These are phyloP conservation scores for Aspergillus novofumigatus DNA, from an alignment of 2,329 filamentous ascomycete genomes.

Conservation along the genomic window DNA sequence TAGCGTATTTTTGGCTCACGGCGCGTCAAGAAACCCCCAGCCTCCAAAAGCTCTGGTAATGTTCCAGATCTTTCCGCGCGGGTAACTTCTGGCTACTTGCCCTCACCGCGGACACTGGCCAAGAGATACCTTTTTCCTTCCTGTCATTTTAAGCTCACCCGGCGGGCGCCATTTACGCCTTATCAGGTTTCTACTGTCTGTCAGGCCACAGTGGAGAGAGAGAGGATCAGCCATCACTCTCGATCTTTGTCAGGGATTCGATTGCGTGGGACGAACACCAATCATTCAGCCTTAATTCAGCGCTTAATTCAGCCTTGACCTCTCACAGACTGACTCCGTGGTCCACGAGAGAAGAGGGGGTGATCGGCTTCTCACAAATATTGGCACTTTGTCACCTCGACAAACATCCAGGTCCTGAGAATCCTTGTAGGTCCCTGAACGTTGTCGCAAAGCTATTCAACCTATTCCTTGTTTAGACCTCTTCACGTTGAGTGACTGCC, in stretches of 20 bases:
- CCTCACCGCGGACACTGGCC: neutral
- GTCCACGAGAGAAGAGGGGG: neutral
- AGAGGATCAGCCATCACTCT: neutral
- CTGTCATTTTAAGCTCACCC: neutral
- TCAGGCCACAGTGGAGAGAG: neutral
- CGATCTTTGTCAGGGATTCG: neutral
- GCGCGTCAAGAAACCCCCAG: neutral
- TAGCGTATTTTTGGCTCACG: neutral
- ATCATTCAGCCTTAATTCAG: neutral
- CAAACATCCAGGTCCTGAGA: neutral
- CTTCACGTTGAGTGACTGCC: neutral
- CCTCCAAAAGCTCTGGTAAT: neutral
- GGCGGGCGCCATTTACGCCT: neutral
- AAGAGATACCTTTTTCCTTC: neutral
- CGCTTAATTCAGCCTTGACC: neutral
- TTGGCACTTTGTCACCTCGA: neutral
- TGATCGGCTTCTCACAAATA: neutral
- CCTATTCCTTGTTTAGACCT: neutral
- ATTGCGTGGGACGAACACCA: constrained; percentile 1
- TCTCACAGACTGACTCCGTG: neutral
- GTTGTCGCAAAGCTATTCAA: neutral
- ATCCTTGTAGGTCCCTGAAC: neutral
- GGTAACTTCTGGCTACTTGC: too few species aligned
- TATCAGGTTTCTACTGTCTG: neutral
- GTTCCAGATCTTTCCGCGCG: neutral